phyloP scores from a whole-genome alignment of 345 rosid species.

The Bretschneidera sinensis region DNA sequence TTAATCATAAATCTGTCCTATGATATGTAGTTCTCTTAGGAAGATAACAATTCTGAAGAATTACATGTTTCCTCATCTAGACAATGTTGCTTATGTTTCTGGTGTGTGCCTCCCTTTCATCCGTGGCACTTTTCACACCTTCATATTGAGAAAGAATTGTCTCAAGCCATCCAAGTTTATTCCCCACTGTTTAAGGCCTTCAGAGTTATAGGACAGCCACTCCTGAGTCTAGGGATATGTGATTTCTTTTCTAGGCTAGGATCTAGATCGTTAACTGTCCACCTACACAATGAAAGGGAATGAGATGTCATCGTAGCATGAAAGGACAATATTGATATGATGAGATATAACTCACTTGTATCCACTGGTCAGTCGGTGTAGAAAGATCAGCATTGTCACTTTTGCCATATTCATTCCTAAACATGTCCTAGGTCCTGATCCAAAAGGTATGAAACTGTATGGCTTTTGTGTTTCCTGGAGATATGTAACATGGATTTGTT shows the following conservation, averaged over 20 bases:
- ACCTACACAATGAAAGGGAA: conserved; percentile 19
- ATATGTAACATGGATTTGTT: not conserved
- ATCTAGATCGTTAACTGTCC: conserved; percentile 47
- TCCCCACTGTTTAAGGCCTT: conserved; percentile 20
- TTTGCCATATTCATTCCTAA: conserved; percentile 59
- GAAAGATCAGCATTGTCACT: conserved; percentile 43
- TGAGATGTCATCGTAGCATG: not conserved
- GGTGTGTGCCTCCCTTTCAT: not conserved
- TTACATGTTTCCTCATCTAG: not conserved
- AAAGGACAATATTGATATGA: no score
- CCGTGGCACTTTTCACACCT: not conserved
- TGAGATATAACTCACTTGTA: conserved; percentile 25
- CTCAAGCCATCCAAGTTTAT: not conserved
- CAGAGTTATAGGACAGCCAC: conserved; percentile 55
- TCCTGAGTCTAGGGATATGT: conserved; percentile 38
- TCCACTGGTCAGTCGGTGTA: conserved; percentile 41
- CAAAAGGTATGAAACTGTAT: conserved; percentile 54
- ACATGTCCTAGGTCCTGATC: conserved; percentile 55
- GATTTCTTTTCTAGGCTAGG: conserved; percentile 27
- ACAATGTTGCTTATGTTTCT: not conserved
- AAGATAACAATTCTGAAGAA: not conserved
- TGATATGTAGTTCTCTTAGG: not conserved
- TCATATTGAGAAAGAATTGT: not conserved
- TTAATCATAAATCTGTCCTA: not conserved
- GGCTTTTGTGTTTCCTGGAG: conserved; percentile 48